Evolutionary conservation across 441 rosid genomes (phyloP).

Genomic region (Pelargonium citronellum): DNA sequence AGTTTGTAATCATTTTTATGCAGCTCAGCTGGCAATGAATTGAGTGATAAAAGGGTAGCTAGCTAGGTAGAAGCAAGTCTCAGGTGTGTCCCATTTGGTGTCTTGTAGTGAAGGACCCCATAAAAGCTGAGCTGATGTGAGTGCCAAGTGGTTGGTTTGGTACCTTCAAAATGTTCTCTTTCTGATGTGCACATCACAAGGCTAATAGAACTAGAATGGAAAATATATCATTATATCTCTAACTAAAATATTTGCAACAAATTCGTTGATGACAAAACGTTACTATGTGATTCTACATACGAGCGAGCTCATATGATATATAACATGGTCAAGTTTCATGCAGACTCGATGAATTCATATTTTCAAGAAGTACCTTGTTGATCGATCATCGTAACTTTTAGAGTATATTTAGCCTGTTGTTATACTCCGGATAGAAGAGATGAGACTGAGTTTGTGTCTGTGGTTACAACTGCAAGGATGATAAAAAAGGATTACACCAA

Average conservation of each 20-base stretch:
- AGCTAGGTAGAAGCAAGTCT: not conserved
- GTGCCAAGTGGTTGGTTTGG: constrained; percentile 1
- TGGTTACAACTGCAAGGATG: too few species aligned
- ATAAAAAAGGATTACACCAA: too few species aligned
- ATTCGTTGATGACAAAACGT: too few species aligned
- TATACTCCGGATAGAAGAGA: not conserved
- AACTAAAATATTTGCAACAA: too few species aligned
- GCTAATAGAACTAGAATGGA: too few species aligned
- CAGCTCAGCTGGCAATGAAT: not conserved
- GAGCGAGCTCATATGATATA: not conserved
- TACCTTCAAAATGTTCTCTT: not conserved
- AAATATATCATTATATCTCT: not conserved
- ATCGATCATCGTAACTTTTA: not conserved
- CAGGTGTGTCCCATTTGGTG: not conserved
- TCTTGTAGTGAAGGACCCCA: not conserved
- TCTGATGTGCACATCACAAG: too few species aligned
- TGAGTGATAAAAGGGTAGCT: not conserved
- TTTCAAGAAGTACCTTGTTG: not conserved
- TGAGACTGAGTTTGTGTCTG: not conserved
- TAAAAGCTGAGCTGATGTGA: not conserved
- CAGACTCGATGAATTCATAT: not conserved
- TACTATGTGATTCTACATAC: not conserved
- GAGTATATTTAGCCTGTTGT: not conserved
- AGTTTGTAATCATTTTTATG: not conserved
- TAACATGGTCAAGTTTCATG: not conserved